Evolutionary conservation across 805 yeast species (phyloP).

Genomic region (Candida nanaspora): DNA sequence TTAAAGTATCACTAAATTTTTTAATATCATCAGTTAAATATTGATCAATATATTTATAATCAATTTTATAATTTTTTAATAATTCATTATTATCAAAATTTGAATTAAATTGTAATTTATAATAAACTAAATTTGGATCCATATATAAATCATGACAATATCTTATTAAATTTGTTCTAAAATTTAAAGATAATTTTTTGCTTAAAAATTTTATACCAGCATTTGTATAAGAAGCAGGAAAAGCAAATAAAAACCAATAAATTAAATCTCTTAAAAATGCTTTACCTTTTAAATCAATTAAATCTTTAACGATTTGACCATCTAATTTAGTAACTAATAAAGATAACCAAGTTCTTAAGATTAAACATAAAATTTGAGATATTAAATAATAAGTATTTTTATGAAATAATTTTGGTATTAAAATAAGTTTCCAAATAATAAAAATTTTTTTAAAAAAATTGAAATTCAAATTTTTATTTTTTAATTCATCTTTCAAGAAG

Average conservation of each 20-base stretch:
- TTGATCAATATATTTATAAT: conserved; percentile 68
- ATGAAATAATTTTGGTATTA: conserved; percentile 69
- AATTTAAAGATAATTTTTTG: conserved; percentile 68
- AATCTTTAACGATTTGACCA: conserved; percentile 85
- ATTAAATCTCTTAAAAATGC: conserved; percentile 70
- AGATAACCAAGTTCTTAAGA: conserved; percentile 82
- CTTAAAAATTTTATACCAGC: conserved; percentile 81
- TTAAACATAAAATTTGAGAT: conserved; percentile 66
- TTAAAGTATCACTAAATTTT: conserved; percentile 71
- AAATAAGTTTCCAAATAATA: conserved; percentile 65
- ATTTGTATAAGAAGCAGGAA: conserved; percentile 90
- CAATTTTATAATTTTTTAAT: conserved; percentile 23
- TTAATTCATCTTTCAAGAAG: conserved; percentile 26
- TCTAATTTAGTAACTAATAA: conserved; percentile 81
- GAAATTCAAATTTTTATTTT: conserved; percentile 36
- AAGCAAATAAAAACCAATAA: conserved; percentile 84
- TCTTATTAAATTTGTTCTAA: conserved; percentile 76
- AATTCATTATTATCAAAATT: conserved; percentile 25
- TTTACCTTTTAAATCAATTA: conserved; percentile 72
- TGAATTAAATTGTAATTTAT: conserved; percentile 64
- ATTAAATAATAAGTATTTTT: conserved; percentile 59
- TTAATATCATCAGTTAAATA: conserved; percentile 81
- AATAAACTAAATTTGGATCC: conserved; percentile 74
- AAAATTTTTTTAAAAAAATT: conserved; percentile 64
- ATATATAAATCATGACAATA: conserved; percentile 87